phyloP scores from a whole-genome alignment of 2,329 filamentous ascomycete species.

The Thelonectria olida region DNA sequence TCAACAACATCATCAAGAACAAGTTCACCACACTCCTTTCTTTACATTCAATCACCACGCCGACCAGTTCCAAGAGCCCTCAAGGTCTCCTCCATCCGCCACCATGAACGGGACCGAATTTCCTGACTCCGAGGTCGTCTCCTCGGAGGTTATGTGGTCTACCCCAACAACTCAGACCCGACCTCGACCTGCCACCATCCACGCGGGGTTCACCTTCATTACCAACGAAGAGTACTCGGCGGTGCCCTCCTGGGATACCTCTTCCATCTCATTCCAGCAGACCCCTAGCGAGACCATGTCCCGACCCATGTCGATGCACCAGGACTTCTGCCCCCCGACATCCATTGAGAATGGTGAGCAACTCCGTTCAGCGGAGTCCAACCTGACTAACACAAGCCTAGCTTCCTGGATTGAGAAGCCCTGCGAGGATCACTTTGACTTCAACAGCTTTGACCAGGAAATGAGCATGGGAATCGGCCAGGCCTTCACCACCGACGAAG shows the following conservation, averaged over 20 bases:
- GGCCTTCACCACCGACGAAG: slow-evolving; percentile 70
- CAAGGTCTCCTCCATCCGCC: slow-evolving; percentile 51
- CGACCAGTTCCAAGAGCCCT: slow-evolving; percentile 57
- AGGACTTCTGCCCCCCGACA: slow-evolving; percentile 63
- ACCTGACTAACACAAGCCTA: slow-evolving; percentile 31
- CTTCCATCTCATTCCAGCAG: slow-evolving; percentile 60
- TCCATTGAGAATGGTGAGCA: slow-evolving; percentile 60
- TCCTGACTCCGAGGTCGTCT: slow-evolving; percentile 58
- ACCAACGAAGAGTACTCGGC: slow-evolving; percentile 62
- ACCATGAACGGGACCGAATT: slow-evolving; percentile 62
- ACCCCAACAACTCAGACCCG: slow-evolving; percentile 62
- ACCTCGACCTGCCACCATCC: slow-evolving; percentile 66
- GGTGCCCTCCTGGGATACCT: slow-evolving; percentile 66
- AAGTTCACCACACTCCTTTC: slow-evolving; percentile 56
- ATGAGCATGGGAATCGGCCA: slow-evolving; percentile 69
- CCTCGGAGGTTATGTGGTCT: slow-evolving; percentile 62
- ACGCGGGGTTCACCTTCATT: slow-evolving; percentile 69
- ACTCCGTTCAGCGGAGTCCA: background rate
- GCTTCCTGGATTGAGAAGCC: slow-evolving; percentile 62
- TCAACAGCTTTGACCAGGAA: slow-evolving; percentile 64
- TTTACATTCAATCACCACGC: slow-evolving; percentile 58
- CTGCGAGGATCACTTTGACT: slow-evolving; percentile 65
- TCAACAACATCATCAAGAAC: slow-evolving; percentile 29
- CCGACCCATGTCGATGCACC: slow-evolving; percentile 65
- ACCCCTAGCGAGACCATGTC: slow-evolving; percentile 62